A percentile compares a stretch with the other conserved stretches of the same genome.
Evolutionary conservation across 1,284 basidiomycete genomes (phyloP).

Genomic region (Pseudozyma hubeiensis): DNA sequence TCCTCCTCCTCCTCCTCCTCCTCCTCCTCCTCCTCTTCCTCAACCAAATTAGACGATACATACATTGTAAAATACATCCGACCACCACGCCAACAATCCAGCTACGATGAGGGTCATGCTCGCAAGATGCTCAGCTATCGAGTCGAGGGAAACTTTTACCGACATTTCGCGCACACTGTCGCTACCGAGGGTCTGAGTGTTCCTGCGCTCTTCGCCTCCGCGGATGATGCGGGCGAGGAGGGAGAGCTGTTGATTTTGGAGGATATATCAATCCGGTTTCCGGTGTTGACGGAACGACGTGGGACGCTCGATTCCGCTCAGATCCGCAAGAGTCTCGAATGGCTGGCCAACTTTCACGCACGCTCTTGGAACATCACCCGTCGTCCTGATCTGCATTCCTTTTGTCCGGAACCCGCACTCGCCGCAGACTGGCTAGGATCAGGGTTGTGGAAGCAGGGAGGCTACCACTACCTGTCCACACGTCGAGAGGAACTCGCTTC

Average conservation of each 20-base stretch:
- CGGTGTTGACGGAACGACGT: slow-evolving; percentile 24
- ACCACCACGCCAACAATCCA: slow-evolving; percentile 5
- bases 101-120: slow-evolving; percentile 42
- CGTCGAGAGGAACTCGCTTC: slow-evolving; percentile 21
- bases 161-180: slow-evolving; percentile 2
- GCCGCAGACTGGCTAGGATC: slow-evolving; percentile 13
- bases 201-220: slow-evolving; percentile 15
- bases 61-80: slow-evolving; percentile 42
- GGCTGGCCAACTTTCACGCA: slow-evolving; percentile 44
- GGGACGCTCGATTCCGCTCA: slow-evolving; percentile 25
- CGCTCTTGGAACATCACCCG: slow-evolving; percentile 22
- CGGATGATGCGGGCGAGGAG: not conserved
- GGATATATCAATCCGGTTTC: slow-evolving; percentile 22
- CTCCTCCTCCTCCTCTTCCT: no score
- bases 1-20: no score
- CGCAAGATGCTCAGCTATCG: slow-evolving; percentile 48
- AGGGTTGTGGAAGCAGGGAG: slow-evolving; percentile 48
- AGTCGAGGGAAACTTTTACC: slow-evolving; percentile 54
- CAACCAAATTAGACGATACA: not conserved
- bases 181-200: slow-evolving; percentile 4
- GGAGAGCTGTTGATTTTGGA: slow-evolving; percentile 22
- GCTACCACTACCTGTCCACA: slow-evolving; percentile 48
- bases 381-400: not conserved
- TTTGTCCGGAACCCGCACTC: slow-evolving; percentile 22
- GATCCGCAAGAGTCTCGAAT: slow-evolving; percentile 23